Evolutionary conservation across 177 flowering plant species (phyloP).

Genomic region (Vitis hybrid): DNA sequence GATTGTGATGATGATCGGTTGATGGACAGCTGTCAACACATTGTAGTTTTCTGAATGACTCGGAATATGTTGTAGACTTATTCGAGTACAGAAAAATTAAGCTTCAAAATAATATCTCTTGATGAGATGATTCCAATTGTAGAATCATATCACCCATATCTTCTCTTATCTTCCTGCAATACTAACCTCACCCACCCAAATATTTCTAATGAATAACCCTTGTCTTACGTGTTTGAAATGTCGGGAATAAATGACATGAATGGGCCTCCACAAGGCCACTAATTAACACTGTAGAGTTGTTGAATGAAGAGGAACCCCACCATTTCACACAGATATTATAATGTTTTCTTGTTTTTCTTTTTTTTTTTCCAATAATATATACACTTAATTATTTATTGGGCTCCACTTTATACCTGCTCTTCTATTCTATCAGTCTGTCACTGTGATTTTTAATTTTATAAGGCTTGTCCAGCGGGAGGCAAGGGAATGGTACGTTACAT

Average conservation of each 20-base stretch:
- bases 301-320: conserved; percentile 15
- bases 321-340: not conserved
- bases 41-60: too few relatives aligned
- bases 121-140: too few relatives aligned
- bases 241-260: conserved; percentile 21
- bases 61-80: too few relatives aligned
- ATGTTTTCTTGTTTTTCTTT: conserved; percentile 2
- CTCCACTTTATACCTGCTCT: not conserved
- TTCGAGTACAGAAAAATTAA: too few relatives aligned
- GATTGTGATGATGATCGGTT: too few relatives aligned
- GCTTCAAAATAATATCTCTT: too few relatives aligned
- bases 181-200: not conserved
- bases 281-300: not conserved
- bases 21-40: too few relatives aligned
- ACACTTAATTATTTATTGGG: not conserved
- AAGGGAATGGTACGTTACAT: too few relatives aligned
- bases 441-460: not conserved
- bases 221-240: conserved; percentile 18
- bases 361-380: not conserved
- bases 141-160: not conserved
- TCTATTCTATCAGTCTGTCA: not conserved
- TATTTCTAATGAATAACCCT: not conserved
- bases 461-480: not conserved
- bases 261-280: conserved; percentile 11
- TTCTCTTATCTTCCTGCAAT: not conserved